Evolutionary conservation across 306 rosid species (phyloP).

Genomic region (Purshia tridentata): DNA sequence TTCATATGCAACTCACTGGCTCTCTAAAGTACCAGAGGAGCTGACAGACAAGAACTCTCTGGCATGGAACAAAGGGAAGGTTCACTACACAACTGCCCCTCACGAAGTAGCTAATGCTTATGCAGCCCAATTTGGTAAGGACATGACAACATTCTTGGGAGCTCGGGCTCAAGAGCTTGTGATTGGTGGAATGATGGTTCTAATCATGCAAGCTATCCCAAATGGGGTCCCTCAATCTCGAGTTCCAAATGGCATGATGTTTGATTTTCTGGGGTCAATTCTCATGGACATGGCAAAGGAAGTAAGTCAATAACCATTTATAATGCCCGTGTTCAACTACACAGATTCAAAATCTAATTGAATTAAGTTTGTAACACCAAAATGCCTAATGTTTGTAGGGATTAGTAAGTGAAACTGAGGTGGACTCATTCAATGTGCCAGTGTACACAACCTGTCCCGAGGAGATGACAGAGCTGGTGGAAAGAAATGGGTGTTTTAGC

Average conservation of each 20-base stretch:
- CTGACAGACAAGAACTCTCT: constrained; percentile 9
- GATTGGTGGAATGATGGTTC: constrained; percentile 18
- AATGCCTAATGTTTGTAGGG: not conserved
- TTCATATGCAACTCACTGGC: constrained; percentile 2
- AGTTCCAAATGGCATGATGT: not conserved
- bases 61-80: constrained; percentile 1
- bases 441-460: not conserved
- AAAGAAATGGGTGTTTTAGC: constrained; percentile 13
- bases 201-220: not conserved
- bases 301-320: not conserved
- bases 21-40: constrained; percentile 2
- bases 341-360: not conserved
- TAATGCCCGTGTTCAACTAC: not conserved
- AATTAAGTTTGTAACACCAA: no score
- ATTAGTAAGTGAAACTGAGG: not conserved
- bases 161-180: constrained; percentile 17
- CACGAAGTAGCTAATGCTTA: constrained; percentile 2
- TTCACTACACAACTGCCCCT: constrained; percentile 7
- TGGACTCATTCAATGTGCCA: constrained; percentile 16
- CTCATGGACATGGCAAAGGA: constrained; percentile 22
- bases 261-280: constrained; percentile 12
- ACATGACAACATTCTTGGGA: constrained; percentile 12
- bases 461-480: not conserved
- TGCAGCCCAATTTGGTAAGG: constrained; percentile 12
- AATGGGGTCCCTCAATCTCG: not conserved